Evolutionary conservation across 768 basidiomycete species (phyloP).

Genomic region (Arthromyces matolae): DNA sequence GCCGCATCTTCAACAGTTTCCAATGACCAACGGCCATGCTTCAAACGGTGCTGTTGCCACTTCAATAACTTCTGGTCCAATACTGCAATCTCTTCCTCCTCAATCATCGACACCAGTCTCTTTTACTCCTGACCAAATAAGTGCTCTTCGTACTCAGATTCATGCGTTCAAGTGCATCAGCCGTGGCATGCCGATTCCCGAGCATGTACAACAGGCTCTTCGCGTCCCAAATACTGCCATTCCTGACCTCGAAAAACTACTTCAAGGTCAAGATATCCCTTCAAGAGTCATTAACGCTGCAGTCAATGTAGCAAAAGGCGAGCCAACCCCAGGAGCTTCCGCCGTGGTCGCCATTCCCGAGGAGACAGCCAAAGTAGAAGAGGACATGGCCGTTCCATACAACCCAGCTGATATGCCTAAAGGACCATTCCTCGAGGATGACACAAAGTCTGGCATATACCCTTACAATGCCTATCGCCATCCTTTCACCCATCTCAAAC

Average conservation of each 20-base stretch:
- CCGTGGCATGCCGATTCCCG: conserved; percentile 64
- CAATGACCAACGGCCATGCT: conserved; percentile 48
- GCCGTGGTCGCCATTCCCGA: conserved; percentile 31
- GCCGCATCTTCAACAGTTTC: conserved; percentile 26
- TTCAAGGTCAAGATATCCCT: conserved; percentile 56
- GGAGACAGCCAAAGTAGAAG: conserved; percentile 53
- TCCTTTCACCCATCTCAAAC: conserved; percentile 78
- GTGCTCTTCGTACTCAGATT: conserved; percentile 76
- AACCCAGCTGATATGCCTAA: conserved; percentile 64
- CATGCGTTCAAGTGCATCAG: conserved; percentile 74
- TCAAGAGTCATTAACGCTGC: conserved; percentile 70
- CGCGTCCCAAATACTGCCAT: conserved; percentile 59
- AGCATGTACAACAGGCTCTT: conserved; percentile 66
- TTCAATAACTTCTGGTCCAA: conserved; percentile 46
- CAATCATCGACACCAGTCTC: conserved; percentile 72
- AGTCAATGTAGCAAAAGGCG: conserved; percentile 67
- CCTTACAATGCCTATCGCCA: conserved; percentile 89
- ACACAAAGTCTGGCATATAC: conserved; percentile 76
- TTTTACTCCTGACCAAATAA: conserved; percentile 74
- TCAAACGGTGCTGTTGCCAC: conserved; percentile 40
- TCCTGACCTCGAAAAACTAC: conserved; percentile 60
- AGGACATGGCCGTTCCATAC: conserved; percentile 39
- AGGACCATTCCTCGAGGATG: conserved; percentile 74
- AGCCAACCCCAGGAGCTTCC: conserved; percentile 26
- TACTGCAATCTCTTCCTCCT: conserved; percentile 47